These are phyloP conservation scores for Austroboletus niveus DNA, from an alignment of 1,284 basidiomycete species.

Conservation along the genomic window DNA sequence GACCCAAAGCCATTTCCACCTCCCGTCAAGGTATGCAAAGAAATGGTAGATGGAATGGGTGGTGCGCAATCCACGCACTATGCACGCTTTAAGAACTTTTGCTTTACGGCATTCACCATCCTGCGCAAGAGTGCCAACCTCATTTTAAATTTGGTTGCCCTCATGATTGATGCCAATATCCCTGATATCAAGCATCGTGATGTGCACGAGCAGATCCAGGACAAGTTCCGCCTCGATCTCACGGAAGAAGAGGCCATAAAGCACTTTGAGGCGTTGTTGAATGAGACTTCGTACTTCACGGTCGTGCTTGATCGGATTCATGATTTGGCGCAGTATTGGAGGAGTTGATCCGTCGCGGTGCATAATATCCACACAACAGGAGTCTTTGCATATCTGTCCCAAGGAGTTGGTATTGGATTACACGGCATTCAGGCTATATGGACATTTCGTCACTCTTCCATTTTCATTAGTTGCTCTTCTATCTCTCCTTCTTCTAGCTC, in stretches of 20 bases:
- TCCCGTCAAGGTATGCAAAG: conserved; percentile 97
- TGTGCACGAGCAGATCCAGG: conserved; percentile 86
- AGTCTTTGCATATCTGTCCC: too few relatives aligned
- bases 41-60: conserved; percentile 99
- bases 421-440: too few relatives aligned
- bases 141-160: conserved; percentile 91
- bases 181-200: conserved; percentile 95
- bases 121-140: conserved; percentile 97
- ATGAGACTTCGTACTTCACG: conserved; percentile 94
- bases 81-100: conserved; percentile 91
- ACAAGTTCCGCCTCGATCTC: conserved; percentile 93
- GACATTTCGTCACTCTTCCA: too few relatives aligned
- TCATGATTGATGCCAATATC: conserved; percentile 98
- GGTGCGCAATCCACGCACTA: conserved; percentile 92
- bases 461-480: too few relatives aligned
- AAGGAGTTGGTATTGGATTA: too few relatives aligned
- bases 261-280: conserved; percentile 90
- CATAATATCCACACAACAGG: too few relatives aligned
- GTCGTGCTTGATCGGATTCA: conserved; percentile 93
- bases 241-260: conserved; percentile 97
- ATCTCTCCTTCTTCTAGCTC: too few relatives aligned
- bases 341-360: conserved; percentile 42
- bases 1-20: conserved; percentile 99
- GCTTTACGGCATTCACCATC: conserved; percentile 94
- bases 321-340: conserved; percentile 82